Evolutionary conservation across 2,329 filamentous ascomycete species (phyloP).

Genomic region (Fusarium solani-melongenae): DNA sequence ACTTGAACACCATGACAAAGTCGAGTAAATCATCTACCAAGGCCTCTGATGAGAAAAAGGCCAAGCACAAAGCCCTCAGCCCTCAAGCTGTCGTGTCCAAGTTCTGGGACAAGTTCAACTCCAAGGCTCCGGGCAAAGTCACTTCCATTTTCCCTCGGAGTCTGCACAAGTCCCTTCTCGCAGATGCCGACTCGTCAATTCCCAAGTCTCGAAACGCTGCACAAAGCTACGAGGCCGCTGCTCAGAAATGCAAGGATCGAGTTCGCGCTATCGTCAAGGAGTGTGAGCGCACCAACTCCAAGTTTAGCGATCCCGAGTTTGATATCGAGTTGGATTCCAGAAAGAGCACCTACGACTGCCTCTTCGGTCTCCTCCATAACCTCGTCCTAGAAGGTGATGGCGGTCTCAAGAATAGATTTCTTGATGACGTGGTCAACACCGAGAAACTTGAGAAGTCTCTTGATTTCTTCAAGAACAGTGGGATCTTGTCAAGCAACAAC

Average conservation of each 20-base stretch:
- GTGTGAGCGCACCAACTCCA: constrained; percentile 58
- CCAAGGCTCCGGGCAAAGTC: constrained; percentile 54
- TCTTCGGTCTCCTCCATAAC: constrained; percentile 47
- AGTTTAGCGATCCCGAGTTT: constrained; percentile 58
- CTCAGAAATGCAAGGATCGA: constrained; percentile 52
- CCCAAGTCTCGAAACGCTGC: constrained; percentile 51
- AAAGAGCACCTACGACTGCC: constrained; percentile 52
- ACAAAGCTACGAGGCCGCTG: constrained; percentile 56
- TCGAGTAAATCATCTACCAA: neutral
- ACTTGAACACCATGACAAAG: neutral
- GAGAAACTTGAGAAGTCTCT: constrained; percentile 27
- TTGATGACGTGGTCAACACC: neutral
- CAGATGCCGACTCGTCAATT: constrained; percentile 32
- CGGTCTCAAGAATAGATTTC: constrained; percentile 11
- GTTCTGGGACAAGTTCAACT: constrained; percentile 57
- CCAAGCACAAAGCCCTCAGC: constrained; percentile 37
- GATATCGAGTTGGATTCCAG: constrained; percentile 54
- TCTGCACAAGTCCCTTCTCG: constrained; percentile 50
- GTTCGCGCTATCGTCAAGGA: constrained; percentile 54
- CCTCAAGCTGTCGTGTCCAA: constrained; percentile 55
- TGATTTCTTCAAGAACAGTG: constrained; percentile 19
- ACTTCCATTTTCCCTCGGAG: constrained; percentile 57
- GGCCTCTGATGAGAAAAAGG: neutral
- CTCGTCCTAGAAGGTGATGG: constrained; percentile 18
- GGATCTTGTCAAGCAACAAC: constrained; percentile 23